Evolutionary conservation across 164 flowering plant genomes (phyloP).

Genomic region (Annona squamosa): DNA sequence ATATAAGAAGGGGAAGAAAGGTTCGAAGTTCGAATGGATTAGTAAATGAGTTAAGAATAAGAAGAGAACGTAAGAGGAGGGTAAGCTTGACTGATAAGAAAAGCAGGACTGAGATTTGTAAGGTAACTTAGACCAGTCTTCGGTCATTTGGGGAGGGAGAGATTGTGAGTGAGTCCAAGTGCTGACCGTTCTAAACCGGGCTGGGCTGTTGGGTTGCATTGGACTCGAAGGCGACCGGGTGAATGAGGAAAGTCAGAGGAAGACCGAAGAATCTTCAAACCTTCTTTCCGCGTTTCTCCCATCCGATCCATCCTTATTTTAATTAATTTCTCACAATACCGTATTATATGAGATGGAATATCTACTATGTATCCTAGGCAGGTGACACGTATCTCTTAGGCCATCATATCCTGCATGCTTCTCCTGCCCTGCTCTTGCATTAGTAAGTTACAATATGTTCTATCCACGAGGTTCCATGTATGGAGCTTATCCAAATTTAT

Average conservation of each 20-base stretch:
- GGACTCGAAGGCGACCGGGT: background rate
- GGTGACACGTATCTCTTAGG: no score
- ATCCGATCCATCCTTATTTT: background rate
- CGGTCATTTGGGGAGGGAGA: constrained; percentile 24
- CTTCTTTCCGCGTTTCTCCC: constrained; percentile 23
- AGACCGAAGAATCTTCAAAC: constrained; percentile 20
- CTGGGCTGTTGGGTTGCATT: background rate
- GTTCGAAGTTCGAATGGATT: no score
- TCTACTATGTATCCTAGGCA: no score
- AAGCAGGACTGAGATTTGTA: constrained; percentile 4
- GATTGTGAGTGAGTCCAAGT: constrained; percentile 4
- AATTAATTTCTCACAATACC: no score
- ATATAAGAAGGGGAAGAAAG: no score
- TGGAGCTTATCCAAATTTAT: no score
- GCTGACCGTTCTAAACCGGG: constrained; percentile 6
- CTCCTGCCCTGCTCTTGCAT: no score
- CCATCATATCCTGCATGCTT: no score
- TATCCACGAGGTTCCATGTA: no score
- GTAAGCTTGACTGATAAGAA: background rate
- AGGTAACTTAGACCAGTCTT: constrained; percentile 27
- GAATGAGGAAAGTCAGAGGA: background rate
- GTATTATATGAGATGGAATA: no score
- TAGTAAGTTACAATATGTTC: no score
- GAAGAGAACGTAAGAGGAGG: constrained; percentile 3
- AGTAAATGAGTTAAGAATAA: no score